Conservation (phyloP, 2,329 filamentous ascomycete genomes). For the Fusarium caatingaense region DNA sequence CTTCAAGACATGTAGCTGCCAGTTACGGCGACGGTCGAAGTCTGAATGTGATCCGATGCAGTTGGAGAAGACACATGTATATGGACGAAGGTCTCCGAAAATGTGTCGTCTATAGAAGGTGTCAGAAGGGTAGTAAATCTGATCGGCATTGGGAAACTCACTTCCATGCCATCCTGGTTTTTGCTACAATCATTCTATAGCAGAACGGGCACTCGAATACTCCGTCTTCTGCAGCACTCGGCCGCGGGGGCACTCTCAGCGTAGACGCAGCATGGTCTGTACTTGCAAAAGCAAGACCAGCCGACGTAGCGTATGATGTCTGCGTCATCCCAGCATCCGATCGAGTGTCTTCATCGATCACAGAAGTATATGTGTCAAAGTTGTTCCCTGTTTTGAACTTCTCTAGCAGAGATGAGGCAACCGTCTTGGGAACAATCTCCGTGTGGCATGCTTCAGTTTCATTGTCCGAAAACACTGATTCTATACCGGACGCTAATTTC, state of each 20-base stretch:
- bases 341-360: conserved; percentile 13
- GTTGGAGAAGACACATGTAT: conserved; percentile 48
- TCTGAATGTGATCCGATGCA: conserved; percentile 42
- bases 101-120: conserved; percentile 49
- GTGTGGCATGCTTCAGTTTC: no score
- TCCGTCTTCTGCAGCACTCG: conserved; percentile 36
- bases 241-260: conserved; percentile 39
- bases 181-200: conserved; percentile 50
- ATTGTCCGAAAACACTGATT: no score
- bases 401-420: no score
- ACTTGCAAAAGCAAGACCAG: not conserved
- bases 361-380: no score
- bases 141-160: conserved; percentile 19
- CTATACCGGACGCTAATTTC: no score
- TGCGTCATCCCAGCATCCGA: conserved; percentile 42
- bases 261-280: not conserved
- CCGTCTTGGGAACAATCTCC: no score
- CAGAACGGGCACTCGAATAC: conserved; percentile 57
- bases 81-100: conserved; percentile 53
- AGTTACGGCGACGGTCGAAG: conserved; percentile 38
- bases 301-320: conserved; percentile 49
- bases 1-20: conserved; percentile 42
- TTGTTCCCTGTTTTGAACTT: no score
- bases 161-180: conserved; percentile 47
- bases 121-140: no score